Evolutionary conservation across 345 rosid genomes (phyloP), one percentile per base, ranked within the genome.

Genomic region (Lumnitzera racemosa): DNA sequence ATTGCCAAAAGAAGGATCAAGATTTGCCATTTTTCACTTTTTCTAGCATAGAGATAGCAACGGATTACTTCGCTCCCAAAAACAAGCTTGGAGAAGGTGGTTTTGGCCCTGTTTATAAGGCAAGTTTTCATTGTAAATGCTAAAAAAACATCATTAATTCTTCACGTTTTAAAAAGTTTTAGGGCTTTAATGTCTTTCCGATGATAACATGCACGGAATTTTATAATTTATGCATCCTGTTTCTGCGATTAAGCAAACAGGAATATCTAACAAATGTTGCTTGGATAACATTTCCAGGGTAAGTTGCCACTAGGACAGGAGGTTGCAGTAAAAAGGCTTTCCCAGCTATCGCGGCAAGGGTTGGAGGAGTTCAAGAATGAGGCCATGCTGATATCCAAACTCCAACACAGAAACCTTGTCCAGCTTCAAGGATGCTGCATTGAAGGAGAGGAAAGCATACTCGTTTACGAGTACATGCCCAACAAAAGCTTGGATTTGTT

Each of bases 81-180:
- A 77, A 79, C 46, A 81, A 77, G 70, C 63, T 84, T 3, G 90
- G 87, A 0, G 71, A 77, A 61, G 90, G 89, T 0, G 86, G 86
- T 24, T 81, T 81, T 66, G 89, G 86, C 6, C 60, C 56, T 4
- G 88, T 83, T 68, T 81, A 74, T 71, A 73, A 73, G 80, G 78
- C 61, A 60, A 58, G 66, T 15, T 54, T 15, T 17, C 53, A 41
- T 27, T 17, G 43, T 36, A 12, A 41, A 53, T 20, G 20, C 20
- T 20, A 20, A 20, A 0, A 0, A 20, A 20, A 20, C 20, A 20
- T 20, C 20, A 20, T 20, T 20, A 20, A 20, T 20, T 20, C 20
- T 20, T 20, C 20, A 20, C 20, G 20, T 20, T 20, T 20, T 20
- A 1, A 20, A 20, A 20, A 20, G 20, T 20, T 20, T 20, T 20